Evolutionary conservation across 768 basidiomycete species (phyloP).

Genomic region (Collybia sordida): DNA sequence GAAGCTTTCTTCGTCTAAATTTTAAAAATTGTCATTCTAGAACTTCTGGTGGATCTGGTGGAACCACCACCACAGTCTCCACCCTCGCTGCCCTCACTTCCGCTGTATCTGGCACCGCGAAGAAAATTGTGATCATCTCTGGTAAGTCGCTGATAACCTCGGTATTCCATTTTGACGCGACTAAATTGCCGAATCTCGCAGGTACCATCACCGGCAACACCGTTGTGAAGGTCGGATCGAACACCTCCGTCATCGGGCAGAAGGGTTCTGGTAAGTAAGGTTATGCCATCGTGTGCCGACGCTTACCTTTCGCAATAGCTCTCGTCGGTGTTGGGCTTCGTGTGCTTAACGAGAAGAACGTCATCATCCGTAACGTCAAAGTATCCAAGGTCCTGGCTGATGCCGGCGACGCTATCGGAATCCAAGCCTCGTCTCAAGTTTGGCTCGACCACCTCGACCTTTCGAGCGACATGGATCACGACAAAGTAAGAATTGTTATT

Average conservation of each 20-base stretch:
- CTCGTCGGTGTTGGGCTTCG: constrained; percentile 47
- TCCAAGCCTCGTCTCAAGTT: constrained; percentile 38
- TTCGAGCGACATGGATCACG: constrained; percentile 43
- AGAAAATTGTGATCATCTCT: constrained; percentile 45
- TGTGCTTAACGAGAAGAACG: constrained; percentile 39
- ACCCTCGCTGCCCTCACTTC: constrained; percentile 36
- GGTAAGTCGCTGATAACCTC: constrained; percentile 18
- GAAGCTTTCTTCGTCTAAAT: neutral
- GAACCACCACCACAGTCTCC: constrained; percentile 38
- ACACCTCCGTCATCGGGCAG: constrained; percentile 42
- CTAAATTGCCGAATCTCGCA: constrained; percentile 7
- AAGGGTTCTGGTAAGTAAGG: constrained; percentile 34
- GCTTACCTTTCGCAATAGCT: constrained; percentile 19
- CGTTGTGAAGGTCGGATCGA: constrained; percentile 41
- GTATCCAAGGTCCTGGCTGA: constrained; percentile 46
- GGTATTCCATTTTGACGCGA: too few species aligned
- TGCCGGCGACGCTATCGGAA: constrained; percentile 45
- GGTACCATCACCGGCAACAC: constrained; percentile 42
- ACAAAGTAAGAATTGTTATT: constrained; percentile 27
- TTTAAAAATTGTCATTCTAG: constrained; percentile 15
- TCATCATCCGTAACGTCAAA: constrained; percentile 50
- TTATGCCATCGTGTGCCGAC: neutral
- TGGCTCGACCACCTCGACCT: constrained; percentile 48
- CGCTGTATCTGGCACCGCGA: constrained; percentile 34
- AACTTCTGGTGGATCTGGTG: constrained; percentile 41